phyloP scores from a whole-genome alignment of 2,329 filamentous ascomycete genomes.

The Fusarium lateritium region DNA sequence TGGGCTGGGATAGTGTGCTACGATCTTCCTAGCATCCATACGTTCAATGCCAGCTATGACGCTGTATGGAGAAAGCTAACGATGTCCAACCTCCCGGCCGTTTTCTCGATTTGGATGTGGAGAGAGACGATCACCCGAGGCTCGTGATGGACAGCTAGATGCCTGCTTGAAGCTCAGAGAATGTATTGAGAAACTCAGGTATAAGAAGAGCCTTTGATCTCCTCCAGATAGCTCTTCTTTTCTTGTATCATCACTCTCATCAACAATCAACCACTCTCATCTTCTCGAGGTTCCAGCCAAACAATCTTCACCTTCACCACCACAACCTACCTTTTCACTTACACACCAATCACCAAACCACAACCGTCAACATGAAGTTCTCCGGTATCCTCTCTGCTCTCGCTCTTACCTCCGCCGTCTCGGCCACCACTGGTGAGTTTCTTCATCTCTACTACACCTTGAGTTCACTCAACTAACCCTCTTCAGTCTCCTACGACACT shows the following conservation, averaged over 20 bases:
- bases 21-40: conserved; percentile 4
- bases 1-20: conserved; percentile 3
- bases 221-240: conserved; percentile 16
- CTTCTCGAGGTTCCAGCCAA: conserved; percentile 28
- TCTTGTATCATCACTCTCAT: conserved; percentile 34
- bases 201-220: conserved; percentile 42
- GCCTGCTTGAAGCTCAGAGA: conserved; percentile 22
- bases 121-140: conserved; percentile 37
- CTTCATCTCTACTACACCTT: background rate
- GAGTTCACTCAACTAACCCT: conserved; percentile 29
- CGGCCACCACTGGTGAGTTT: conserved; percentile 55
- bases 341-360: conserved; percentile 28
- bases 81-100: conserved; percentile 28
- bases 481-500: conserved; percentile 76
- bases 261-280: conserved; percentile 31
- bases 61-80: conserved; percentile 24
- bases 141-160: conserved; percentile 37
- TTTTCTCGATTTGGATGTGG: conserved; percentile 33
- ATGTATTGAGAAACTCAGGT: conserved; percentile 21
- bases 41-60: conserved; percentile 28
- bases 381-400: conserved; percentile 58
- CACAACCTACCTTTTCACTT: conserved; percentile 15
- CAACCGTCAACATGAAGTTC: conserved; percentile 61
- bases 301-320: conserved; percentile 25
- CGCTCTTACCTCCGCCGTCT: conserved; percentile 55